A percentile compares a stretch with the other conserved stretches of the same genome.
These are phyloP conservation scores for Fusarium cyanostomum DNA, from an alignment of 2,329 filamentous ascomycete genomes.

Conservation along the genomic window DNA sequence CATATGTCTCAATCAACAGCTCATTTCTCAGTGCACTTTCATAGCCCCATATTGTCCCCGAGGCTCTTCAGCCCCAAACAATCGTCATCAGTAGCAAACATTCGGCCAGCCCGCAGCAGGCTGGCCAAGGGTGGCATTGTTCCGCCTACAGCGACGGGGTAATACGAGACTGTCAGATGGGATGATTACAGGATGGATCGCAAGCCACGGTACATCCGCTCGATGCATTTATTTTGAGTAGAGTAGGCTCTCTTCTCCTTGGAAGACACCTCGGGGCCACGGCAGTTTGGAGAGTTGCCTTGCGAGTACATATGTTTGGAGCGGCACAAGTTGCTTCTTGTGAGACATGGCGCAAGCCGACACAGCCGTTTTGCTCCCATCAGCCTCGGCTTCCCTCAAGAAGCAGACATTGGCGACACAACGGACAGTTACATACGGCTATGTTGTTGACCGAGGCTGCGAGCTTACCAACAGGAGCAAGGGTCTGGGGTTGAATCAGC, in stretches of 20 bases:
- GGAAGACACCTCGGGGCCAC: background rate
- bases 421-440: conserved; percentile 2
- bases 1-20: background rate
- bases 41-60: background rate
- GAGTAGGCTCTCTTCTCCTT: background rate
- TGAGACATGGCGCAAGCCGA: conserved; percentile 7
- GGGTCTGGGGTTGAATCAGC: background rate
- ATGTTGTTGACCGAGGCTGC: conserved; percentile 3
- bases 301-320: too few species aligned
- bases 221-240: background rate
- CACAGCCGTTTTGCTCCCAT: conserved; percentile 1
- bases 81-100: background rate
- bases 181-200: background rate
- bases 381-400: background rate
- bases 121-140: background rate
- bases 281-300: too few species aligned
- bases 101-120: background rate
- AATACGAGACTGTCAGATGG: background rate
- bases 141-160: too few species aligned
- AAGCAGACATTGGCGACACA: background rate
- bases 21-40: background rate
- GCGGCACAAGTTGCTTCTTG: background rate
- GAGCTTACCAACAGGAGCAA: conserved; percentile 16
- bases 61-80: background rate
- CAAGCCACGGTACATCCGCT: background rate